Evolutionary conservation across 192 early-diverging fungal species (phyloP).

Genomic region (Backusella luteola): DNA sequence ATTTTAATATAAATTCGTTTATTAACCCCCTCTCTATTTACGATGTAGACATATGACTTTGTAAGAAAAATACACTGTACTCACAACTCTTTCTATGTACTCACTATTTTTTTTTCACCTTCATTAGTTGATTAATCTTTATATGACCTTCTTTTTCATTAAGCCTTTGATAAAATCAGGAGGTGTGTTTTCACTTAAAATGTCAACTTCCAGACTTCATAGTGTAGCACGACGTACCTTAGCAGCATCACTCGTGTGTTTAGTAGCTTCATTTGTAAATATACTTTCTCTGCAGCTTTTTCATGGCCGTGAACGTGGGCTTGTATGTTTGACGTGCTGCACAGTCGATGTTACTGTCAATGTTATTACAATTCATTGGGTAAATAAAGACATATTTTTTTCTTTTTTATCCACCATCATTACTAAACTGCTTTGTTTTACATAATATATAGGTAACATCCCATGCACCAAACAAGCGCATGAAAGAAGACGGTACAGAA

Average conservation of each 20-base stretch:
- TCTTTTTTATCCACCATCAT: background rate
- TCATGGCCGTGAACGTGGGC: constrained; percentile 42
- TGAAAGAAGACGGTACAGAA: background rate
- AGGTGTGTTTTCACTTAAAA: background rate
- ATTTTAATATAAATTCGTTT: background rate
- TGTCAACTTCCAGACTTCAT: constrained; percentile 22
- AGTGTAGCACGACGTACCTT: constrained; percentile 43
- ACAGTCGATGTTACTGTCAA: constrained; percentile 50
- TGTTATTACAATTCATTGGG: constrained; percentile 46
- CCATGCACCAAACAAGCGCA: background rate
- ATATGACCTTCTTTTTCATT: constrained; percentile 39
- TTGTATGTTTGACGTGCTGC: constrained; percentile 48
- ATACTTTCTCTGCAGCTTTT: constrained; percentile 38
- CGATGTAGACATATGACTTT: constrained; percentile 31
- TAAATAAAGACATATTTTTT: constrained; percentile 1
- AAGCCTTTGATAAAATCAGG: constrained; percentile 22
- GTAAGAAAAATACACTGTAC: constrained; percentile 15
- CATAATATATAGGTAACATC: background rate
- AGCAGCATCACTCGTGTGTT: constrained; percentile 38
- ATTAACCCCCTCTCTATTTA: background rate
- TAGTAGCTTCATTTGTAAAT: constrained; percentile 42
- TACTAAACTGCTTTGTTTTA: background rate
- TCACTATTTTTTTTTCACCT: constrained; percentile 6
- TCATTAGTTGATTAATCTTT: constrained; percentile 32
- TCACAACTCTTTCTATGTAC: background rate